phyloP scores from a whole-genome alignment of 148 eudicot genomes.

The Chenopodium berlandieri region DNA sequence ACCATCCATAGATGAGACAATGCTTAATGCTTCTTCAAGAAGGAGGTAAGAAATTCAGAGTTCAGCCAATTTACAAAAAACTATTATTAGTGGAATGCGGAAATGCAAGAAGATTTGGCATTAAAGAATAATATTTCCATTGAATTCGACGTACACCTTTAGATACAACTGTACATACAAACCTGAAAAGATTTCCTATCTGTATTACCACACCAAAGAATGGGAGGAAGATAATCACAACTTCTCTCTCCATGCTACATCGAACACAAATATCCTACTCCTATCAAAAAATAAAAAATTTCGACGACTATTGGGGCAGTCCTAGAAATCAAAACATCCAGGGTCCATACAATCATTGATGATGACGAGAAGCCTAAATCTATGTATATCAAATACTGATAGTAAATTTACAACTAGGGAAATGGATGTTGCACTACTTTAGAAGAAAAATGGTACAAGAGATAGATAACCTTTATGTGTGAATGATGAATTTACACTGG shows the following conservation, averaged over 20 bases:
- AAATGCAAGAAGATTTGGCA: background rate
- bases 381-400: background rate
- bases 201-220: background rate
- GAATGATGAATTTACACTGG: constrained; percentile 23
- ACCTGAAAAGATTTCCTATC: background rate
- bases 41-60: background rate
- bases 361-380: constrained; percentile 4
- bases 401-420: constrained; percentile 30
- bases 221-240: background rate
- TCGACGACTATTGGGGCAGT: background rate
- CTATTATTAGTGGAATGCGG: background rate
- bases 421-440: constrained; percentile 17
- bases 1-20: background rate
- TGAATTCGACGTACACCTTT: background rate
- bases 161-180: background rate
- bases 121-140: background rate
- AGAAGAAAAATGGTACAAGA: background rate
- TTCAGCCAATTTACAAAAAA: background rate
- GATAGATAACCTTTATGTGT: background rate
- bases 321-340: background rate
- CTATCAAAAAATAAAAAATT: constrained; percentile 5
- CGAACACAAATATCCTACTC: background rate
- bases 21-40: background rate
- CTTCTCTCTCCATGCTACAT: constrained; percentile 1
- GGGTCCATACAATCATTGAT: background rate